A percentile compares a stretch with the other conserved stretches of the same genome.
These are phyloP conservation scores for Lophiostoma macrostomum DNA, from an alignment of 495 filamentous ascomycete genomes.

Conservation along the genomic window DNA sequence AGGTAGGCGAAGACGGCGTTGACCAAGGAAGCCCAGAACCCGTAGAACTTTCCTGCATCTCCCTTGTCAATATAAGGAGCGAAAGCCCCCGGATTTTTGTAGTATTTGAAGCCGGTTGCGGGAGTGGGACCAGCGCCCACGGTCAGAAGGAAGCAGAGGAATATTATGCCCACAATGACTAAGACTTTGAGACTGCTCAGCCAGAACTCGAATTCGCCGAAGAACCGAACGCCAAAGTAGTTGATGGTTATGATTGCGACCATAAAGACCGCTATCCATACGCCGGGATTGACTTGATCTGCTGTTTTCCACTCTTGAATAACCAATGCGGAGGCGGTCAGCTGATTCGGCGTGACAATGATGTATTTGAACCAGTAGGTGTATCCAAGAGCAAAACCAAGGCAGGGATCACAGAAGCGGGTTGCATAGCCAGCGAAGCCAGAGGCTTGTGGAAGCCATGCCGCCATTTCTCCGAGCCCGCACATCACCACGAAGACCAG, in stretches of 20 bases:
- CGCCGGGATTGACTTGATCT: constrained; percentile 60
- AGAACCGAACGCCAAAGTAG: constrained; percentile 59
- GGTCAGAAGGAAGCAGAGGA: constrained; percentile 66
- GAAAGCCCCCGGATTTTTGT: constrained; percentile 36
- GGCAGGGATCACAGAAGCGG: constrained; percentile 59
- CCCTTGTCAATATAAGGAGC: constrained; percentile 30
- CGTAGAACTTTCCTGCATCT: constrained; percentile 24
- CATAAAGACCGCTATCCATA: constrained; percentile 56
- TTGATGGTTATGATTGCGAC: constrained; percentile 54
- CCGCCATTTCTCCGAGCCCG: constrained; percentile 62
- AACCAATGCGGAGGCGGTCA: constrained; percentile 70
- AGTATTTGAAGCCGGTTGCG: constrained; percentile 54
- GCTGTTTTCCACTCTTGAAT: constrained; percentile 66
- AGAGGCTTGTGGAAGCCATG: constrained; percentile 55
- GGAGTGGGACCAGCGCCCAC: constrained; percentile 72
- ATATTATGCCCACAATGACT: constrained; percentile 38
- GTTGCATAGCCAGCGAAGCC: constrained; percentile 61
- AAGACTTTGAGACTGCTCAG: constrained; percentile 51
- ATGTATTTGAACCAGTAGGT: constrained; percentile 60
- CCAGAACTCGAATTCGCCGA: constrained; percentile 83
- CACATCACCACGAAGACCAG: constrained; percentile 60
- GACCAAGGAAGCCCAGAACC: constrained; percentile 33
- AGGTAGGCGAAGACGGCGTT: constrained; percentile 34
- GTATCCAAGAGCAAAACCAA: constrained; percentile 62
- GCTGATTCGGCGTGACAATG: constrained; percentile 73